These are phyloP conservation scores for Suhomyces kilbournensis DNA, from an alignment of 805 yeast genomes.

Conservation along the genomic window DNA sequence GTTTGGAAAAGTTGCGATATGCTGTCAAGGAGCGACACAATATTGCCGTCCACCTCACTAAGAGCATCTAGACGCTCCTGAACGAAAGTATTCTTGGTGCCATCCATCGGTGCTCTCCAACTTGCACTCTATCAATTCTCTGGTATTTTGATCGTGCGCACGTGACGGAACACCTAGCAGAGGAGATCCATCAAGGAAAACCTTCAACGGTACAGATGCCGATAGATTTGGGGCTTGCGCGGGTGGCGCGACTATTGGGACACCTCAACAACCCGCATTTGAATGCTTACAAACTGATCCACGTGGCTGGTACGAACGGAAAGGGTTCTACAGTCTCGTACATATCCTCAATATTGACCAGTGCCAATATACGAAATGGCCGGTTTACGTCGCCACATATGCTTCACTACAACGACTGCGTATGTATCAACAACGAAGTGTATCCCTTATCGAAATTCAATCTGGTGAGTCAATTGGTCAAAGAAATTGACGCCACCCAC, in stretches of 20 bases:
- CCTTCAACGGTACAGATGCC: slow-evolving; percentile 22
- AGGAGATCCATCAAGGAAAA: not conserved
- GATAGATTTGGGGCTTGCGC: slow-evolving; percentile 37
- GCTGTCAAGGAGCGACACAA: slow-evolving; percentile 50
- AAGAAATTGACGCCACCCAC: slow-evolving; percentile 33
- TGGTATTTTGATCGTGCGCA: not conserved
- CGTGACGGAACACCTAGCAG: not conserved
- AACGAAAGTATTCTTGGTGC: slow-evolving; percentile 32
- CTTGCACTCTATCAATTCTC: not conserved
- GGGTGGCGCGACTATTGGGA: slow-evolving; percentile 30
- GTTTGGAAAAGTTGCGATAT: slow-evolving; percentile 47
- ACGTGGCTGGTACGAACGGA: slow-evolving; percentile 95
- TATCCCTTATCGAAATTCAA: slow-evolving; percentile 48
- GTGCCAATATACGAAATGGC: slow-evolving; percentile 55
- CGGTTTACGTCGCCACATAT: slow-evolving; percentile 90
- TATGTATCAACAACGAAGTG: slow-evolving; percentile 60
- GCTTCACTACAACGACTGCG: slow-evolving; percentile 68
- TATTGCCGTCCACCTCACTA: slow-evolving; percentile 48
- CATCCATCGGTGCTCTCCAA: slow-evolving; percentile 5
- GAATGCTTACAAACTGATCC: slow-evolving; percentile 60
- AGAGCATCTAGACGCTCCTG: slow-evolving; percentile 52
- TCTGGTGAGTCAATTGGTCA: slow-evolving; percentile 42
- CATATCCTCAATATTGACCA: slow-evolving; percentile 59
- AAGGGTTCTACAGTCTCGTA: slow-evolving; percentile 92
- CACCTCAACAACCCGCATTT: slow-evolving; percentile 68